Conservation (phyloP, 2,329 filamentous ascomycete genomes). For the Falciphora oryzae region DNA sequence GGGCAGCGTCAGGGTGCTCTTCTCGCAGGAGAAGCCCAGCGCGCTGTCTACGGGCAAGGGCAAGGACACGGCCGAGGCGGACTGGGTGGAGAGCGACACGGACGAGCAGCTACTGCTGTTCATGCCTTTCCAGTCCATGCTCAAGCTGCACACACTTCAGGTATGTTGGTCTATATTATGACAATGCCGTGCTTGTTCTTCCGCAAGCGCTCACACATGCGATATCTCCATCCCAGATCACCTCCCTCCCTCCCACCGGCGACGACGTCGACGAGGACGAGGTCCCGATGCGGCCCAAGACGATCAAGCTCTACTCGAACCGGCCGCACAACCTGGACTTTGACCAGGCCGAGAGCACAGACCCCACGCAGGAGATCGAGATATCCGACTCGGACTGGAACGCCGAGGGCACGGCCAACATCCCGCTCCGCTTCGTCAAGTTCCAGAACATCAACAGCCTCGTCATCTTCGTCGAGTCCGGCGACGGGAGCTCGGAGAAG, state of each 20-base stretch:
- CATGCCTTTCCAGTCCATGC: conserved; percentile 77
- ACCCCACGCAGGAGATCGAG: conserved; percentile 73
- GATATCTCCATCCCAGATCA: conserved; percentile 55
- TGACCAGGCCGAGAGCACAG: conserved; percentile 84
- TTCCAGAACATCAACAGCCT: conserved; percentile 90
- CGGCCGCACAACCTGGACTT: conserved; percentile 87
- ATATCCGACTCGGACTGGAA: conserved; percentile 78
- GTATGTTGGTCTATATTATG: conserved; percentile 30
- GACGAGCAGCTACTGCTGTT: conserved; percentile 95
- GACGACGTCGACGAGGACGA: conserved; percentile 59
- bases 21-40: conserved; percentile 63
- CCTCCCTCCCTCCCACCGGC: conserved; percentile 62
- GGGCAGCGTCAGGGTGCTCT: conserved; percentile 67
- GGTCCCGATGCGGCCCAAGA: conserved; percentile 71
- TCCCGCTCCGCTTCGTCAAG: conserved; percentile 84
- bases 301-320: conserved; percentile 83
- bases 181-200: neutral
- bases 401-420: conserved; percentile 63
- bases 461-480: conserved; percentile 83
- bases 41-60: conserved; percentile 52
- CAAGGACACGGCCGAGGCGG: conserved; percentile 48
- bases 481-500: conserved; percentile 68
- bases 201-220: conserved; percentile 12
- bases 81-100: conserved; percentile 95
- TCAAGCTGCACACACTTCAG: conserved; percentile 83